Evolutionary conservation across 306 rosid genomes (phyloP).

Genomic region (Carpinus fangiana): DNA sequence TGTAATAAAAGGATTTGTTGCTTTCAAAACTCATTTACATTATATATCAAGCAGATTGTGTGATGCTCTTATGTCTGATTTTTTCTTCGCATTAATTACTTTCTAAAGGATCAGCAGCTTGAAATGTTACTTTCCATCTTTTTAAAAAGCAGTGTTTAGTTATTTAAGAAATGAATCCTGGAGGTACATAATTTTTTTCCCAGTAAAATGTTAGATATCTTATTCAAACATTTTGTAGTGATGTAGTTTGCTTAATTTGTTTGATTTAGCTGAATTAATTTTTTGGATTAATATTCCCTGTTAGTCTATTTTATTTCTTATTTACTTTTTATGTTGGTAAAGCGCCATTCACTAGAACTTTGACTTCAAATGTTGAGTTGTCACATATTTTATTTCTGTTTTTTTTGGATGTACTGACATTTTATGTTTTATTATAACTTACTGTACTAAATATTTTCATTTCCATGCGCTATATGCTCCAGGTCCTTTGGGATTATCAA

Average conservation of each 20-base stretch:
- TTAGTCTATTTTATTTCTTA: neutral
- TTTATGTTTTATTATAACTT: neutral
- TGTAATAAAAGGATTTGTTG: neutral
- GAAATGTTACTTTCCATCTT: neutral
- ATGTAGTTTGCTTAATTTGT: neutral
- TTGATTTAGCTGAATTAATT: neutral
- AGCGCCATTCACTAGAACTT: neutral
- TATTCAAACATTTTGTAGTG: neutral
- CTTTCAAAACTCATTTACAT: too few relatives aligned
- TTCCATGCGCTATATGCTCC: constrained; percentile 26
- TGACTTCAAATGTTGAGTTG: neutral
- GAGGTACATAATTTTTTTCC: neutral
- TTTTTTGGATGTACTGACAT: neutral
- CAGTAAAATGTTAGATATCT: neutral
- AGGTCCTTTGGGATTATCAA: constrained; percentile 75
- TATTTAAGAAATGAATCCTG: too few relatives aligned
- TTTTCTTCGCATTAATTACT: neutral
- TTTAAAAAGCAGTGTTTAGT: neutral
- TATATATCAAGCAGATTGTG: neutral
- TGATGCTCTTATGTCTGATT: neutral
- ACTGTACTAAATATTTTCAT: constrained; percentile 4
- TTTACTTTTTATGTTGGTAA: neutral
- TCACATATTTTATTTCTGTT: neutral
- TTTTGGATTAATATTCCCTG: neutral
- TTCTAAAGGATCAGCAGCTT: neutral